Evolutionary conservation across 2,329 filamentous ascomycete species (phyloP).

Genomic region (Penicillium sp.): DNA sequence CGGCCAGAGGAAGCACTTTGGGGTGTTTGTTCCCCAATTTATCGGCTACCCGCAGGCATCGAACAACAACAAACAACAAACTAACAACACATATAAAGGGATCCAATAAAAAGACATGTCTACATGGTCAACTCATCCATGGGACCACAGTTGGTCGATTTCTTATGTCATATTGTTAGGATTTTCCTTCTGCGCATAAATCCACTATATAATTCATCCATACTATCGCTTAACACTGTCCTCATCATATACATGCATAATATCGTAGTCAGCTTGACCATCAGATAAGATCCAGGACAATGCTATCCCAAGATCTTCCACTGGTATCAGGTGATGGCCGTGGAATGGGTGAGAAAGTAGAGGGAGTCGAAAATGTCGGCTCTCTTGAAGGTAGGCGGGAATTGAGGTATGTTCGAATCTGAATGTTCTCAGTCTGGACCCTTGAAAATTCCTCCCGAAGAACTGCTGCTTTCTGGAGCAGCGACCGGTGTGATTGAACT

Average conservation of each 20-base stretch:
- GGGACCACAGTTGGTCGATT: too few species aligned
- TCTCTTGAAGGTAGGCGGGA: conserved; percentile 22
- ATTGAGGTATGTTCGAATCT: conserved; percentile 30
- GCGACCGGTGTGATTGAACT: conserved; percentile 28
- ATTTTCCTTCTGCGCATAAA: too few species aligned
- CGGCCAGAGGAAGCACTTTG: background rate
- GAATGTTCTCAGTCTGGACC: conserved; percentile 34
- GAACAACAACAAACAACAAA: conserved; percentile 7
- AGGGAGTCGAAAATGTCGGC: conserved; percentile 17
- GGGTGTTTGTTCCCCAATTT: background rate
- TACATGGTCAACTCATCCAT: too few species aligned
- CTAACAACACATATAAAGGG: background rate
- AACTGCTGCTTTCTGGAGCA: conserved; percentile 27
- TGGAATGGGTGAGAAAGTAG: conserved; percentile 16
- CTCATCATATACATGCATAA: background rate
- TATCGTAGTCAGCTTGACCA: background rate
- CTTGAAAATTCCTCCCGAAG: conserved; percentile 33
- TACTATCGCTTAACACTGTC: too few species aligned
- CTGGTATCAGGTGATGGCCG: conserved; percentile 22
- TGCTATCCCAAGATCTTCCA: conserved; percentile 35
- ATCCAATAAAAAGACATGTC: background rate
- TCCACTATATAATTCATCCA: too few species aligned
- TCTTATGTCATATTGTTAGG: too few species aligned
- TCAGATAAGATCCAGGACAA: conserved; percentile 36
- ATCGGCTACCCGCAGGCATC: conserved; percentile 5